phyloP scores from a whole-genome alignment of 2,329 filamentous ascomycete genomes.

The Ophioceras dolichostomum region DNA sequence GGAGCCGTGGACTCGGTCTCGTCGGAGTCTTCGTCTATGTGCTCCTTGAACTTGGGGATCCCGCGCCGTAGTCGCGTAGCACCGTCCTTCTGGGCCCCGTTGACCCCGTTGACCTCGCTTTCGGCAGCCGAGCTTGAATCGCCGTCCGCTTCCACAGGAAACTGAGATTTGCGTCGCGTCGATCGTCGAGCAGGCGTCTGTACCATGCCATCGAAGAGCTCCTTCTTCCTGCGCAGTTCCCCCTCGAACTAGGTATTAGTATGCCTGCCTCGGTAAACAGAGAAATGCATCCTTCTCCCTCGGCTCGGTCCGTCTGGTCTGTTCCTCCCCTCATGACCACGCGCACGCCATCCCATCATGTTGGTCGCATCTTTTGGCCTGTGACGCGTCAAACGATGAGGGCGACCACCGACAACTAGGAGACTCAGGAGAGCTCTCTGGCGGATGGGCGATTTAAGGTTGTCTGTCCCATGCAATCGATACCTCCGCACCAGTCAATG shows the following conservation, averaged over 20 bases:
- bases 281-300: neutral
- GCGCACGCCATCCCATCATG: neutral
- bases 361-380: neutral
- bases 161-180: constrained; percentile 36
- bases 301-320: too few relatives aligned
- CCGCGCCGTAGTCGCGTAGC: constrained; percentile 27
- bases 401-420: constrained; percentile 1
- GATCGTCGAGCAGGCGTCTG: constrained; percentile 39
- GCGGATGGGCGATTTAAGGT: too few relatives aligned
- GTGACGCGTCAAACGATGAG: neutral
- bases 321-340: neutral
- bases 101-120: constrained; percentile 7
- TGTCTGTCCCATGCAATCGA: too few relatives aligned
- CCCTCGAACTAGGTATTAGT: too few relatives aligned
- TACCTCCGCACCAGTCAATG: too few relatives aligned
- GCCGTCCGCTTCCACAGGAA: constrained; percentile 31
- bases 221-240: constrained; percentile 52
- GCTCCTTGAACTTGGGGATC: constrained; percentile 35
- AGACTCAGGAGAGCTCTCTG: too few relatives aligned
- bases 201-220: constrained; percentile 49
- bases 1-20: constrained; percentile 12
- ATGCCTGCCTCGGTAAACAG: neutral
- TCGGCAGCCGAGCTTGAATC: constrained; percentile 37
- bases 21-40: constrained; percentile 34
- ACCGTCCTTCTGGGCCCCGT: neutral